Percentiles rank a stretch among this genome's conserved stretches.
These are phyloP conservation scores for Rhynchospora pubera DNA, from an alignment of 176 grass and related monocot species.

Conservation along the genomic window DNA sequence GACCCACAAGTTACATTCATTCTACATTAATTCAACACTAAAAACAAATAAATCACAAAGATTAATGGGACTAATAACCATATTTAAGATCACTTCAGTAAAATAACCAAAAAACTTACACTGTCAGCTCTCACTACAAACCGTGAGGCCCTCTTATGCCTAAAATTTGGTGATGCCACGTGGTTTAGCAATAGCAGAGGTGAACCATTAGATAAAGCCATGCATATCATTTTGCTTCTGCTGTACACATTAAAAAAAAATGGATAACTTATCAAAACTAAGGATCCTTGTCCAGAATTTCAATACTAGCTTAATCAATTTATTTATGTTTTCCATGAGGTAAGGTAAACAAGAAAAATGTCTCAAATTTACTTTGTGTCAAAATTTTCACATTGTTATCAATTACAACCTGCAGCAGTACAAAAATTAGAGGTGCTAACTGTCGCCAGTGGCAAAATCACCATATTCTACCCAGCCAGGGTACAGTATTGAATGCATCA, in stretches of 20 bases:
- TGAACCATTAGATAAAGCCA: slow-evolving; percentile 38
- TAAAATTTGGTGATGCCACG: slow-evolving; percentile 31
- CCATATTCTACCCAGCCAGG: too few species aligned
- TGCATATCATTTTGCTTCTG: slow-evolving; percentile 40
- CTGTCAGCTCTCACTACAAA: slow-evolving; percentile 80
- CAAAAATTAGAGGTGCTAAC: too few species aligned
- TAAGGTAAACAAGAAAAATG: slow-evolving; percentile 3
- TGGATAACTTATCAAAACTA: neutral
- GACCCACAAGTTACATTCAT: neutral
- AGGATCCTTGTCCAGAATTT: neutral
- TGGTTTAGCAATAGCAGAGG: slow-evolving; percentile 37
- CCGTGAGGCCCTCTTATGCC: slow-evolving; percentile 42
- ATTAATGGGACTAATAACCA: slow-evolving; percentile 1
- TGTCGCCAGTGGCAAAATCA: too few species aligned
- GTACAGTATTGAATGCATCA: too few species aligned
- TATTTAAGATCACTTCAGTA: neutral
- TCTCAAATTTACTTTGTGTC: neutral
- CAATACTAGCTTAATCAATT: neutral
- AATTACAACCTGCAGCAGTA: neutral
- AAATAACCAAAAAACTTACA: slow-evolving; percentile 40
- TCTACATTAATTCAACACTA: slow-evolving; percentile 17
- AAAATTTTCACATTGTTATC: slow-evolving; percentile 2
- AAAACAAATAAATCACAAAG: neutral
- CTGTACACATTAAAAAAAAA: slow-evolving; percentile 34
- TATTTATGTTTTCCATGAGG: neutral